Evolutionary conservation across 148 eudicot species (phyloP), one percentile per base, ranked within the genome.

Genomic region (Agrostemma githago): DNA sequence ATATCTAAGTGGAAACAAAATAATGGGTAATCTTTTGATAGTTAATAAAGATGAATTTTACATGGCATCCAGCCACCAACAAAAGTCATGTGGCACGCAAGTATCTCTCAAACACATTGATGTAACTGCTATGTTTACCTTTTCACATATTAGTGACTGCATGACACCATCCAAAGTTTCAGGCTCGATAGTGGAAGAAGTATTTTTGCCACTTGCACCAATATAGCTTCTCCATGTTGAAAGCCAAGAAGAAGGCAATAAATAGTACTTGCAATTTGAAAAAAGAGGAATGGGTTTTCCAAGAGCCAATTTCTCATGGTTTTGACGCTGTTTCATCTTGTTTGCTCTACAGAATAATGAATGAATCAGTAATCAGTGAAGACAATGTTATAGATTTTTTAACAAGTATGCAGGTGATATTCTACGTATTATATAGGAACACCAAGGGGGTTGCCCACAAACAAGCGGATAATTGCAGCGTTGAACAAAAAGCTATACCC

Each of bases 161-260:
- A 92, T 79, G 19, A 82, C 79, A 57, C 39, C 79, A 56, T 77
- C 83, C 82, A 95, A 81, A 43, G 77, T 68, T 70, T 92, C 96
- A 74, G 93, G 92, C 82, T 94, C 89, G 2, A 48, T 48, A 72
- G 79, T 70, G 68, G 90, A 79, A 70, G 89, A 71, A 70, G 84
- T 73, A 77, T 77, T 88, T 80, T 86, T 95, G 63, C 92, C 97
- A 87, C 78, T 88, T 44, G 93, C 75, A 81, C 56, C 87, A 26
- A 87, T 68, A 77, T 88, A 95, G 83, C 74, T 82, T 85, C 83
- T 90, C 99, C 99, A 95, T 72, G 86, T 88, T 62, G 89, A 87
- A 71, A 95, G 77, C 99, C 99, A 95, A 71, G 86, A 86, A 76
- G 97, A 84, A 8, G 97, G 97, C 76, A 92, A 80, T 84, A 95